A percentile compares a stretch with the other conserved stretches of the same genome.
These are phyloP conservation scores for Cynara cardunculus DNA, from an alignment of 129 eudicot genomes.

Conservation along the genomic window DNA sequence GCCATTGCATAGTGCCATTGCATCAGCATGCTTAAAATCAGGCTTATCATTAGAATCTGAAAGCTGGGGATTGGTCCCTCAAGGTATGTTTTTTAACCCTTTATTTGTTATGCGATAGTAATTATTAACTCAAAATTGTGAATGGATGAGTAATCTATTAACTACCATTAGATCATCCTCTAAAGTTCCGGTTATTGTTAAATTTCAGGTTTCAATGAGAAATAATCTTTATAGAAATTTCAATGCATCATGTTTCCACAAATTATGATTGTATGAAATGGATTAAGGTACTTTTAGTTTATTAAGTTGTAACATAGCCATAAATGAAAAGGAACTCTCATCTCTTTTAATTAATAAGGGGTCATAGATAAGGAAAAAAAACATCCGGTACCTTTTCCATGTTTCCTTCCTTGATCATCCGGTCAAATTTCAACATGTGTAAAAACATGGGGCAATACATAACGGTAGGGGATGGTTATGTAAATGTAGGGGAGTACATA, in stretches of 20 bases:
- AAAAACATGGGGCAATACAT: too few relatives aligned
- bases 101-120: background rate
- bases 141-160: background rate
- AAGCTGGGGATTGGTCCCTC: slow-evolving; percentile 72
- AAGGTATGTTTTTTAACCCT: slow-evolving; percentile 37
- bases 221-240: background rate
- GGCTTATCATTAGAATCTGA: slow-evolving; percentile 44
- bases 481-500: too few relatives aligned
- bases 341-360: background rate
- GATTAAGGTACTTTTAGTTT: background rate
- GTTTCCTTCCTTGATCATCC: too few relatives aligned
- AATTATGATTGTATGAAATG: background rate
- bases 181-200: background rate
- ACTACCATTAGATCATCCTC: background rate
- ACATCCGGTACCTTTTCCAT: too few relatives aligned
- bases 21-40: slow-evolving; percentile 56
- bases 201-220: background rate
- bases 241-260: background rate
- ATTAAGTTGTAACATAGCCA: background rate
- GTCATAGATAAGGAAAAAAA: background rate
- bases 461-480: too few relatives aligned
- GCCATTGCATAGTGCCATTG: slow-evolving; percentile 73
- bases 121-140: background rate
- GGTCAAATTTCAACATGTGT: too few relatives aligned
- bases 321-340: background rate